Evolutionary conservation across 140 eudicot species (phyloP).

Genomic region (Erigeron philadelphicus): DNA sequence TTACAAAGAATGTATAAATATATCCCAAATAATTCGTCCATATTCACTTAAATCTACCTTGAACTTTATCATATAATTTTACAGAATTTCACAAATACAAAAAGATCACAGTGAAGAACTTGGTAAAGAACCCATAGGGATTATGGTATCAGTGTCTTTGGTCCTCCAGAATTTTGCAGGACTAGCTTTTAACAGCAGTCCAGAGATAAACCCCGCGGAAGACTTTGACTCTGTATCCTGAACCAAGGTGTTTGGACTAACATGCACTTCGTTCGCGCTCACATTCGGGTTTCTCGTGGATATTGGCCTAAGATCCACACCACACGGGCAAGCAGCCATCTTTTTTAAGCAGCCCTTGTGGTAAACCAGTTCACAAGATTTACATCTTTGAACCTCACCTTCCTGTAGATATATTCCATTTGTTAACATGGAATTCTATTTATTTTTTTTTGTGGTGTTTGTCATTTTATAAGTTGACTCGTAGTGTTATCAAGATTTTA

Average conservation of each 20-base stretch:
- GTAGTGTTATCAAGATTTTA: not conserved
- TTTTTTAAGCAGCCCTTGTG: slow-evolving; percentile 70
- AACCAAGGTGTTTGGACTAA: slow-evolving; percentile 27
- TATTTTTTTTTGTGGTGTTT: not conserved
- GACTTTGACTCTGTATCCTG: slow-evolving; percentile 35
- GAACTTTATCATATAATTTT: not conserved
- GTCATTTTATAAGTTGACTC: not conserved
- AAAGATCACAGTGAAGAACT: slow-evolving; percentile 46
- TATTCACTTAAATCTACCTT: not conserved
- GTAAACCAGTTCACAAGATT: slow-evolving; percentile 61
- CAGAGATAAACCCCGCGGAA: slow-evolving; percentile 46
- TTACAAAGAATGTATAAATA: slow-evolving; percentile 28
- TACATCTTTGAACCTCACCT: slow-evolving; percentile 70
- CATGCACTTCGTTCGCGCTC: slow-evolving; percentile 19
- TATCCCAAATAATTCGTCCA: slow-evolving; percentile 15
- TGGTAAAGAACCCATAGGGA: slow-evolving; percentile 80
- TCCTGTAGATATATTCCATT: slow-evolving; percentile 43
- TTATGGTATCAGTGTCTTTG: slow-evolving; percentile 39
- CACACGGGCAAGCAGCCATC: slow-evolving; percentile 60
- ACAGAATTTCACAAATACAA: slow-evolving; percentile 18
- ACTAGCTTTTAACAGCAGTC: slow-evolving; percentile 48
- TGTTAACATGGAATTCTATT: slow-evolving; percentile 13
- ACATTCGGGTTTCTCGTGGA: slow-evolving; percentile 14
- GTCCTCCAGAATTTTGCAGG: slow-evolving; percentile 35
- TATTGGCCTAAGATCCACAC: slow-evolving; percentile 36